phyloP scores from a whole-genome alignment of 108 stramenopile genomes.

The Nitzschia putrida region DNA sequence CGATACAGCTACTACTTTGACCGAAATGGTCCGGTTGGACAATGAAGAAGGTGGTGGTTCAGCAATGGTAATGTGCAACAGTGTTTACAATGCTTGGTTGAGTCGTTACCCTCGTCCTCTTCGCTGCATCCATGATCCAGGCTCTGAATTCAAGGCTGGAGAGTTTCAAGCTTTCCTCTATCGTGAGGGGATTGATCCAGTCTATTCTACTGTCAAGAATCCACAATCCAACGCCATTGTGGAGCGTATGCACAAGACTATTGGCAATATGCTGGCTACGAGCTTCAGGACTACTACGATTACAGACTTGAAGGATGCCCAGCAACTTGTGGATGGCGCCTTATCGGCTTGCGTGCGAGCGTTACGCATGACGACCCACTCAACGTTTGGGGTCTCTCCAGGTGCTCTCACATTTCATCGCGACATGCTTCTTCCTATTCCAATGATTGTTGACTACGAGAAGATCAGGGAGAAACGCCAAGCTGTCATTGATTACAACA shows the following conservation, averaged over 20 bases:
- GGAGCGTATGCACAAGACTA: constrained; percentile 39
- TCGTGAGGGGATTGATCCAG: constrained; percentile 15
- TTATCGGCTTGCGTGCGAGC: too few species aligned
- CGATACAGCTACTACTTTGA: constrained; percentile 31
- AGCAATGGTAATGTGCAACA: not conserved
- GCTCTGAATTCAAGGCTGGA: constrained; percentile 31
- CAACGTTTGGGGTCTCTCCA: constrained; percentile 24
- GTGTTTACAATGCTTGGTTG: constrained; percentile 30
- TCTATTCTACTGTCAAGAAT: constrained; percentile 29
- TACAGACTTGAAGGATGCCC: constrained; percentile 12
- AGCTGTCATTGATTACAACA: constrained; percentile 14
- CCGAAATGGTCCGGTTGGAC: constrained; percentile 29
- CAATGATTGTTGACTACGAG: constrained; percentile 5
- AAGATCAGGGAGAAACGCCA: not conserved
- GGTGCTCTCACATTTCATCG: constrained; percentile 41
- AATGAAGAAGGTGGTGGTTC: constrained; percentile 31
- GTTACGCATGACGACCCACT: constrained; percentile 7
- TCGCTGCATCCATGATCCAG: constrained; percentile 27
- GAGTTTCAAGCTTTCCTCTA: too few species aligned
- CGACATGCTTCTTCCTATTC: constrained; percentile 43
- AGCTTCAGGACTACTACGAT: constrained; percentile 9
- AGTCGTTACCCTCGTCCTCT: constrained; percentile 35
- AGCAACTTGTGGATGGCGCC: constrained; percentile 4
- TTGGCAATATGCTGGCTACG: constrained; percentile 34
- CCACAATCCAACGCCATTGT: constrained; percentile 38